Evolutionary conservation across 2,329 filamentous ascomycete genomes (phyloP).

Genomic region (Graphilbum fragrans): DNA sequence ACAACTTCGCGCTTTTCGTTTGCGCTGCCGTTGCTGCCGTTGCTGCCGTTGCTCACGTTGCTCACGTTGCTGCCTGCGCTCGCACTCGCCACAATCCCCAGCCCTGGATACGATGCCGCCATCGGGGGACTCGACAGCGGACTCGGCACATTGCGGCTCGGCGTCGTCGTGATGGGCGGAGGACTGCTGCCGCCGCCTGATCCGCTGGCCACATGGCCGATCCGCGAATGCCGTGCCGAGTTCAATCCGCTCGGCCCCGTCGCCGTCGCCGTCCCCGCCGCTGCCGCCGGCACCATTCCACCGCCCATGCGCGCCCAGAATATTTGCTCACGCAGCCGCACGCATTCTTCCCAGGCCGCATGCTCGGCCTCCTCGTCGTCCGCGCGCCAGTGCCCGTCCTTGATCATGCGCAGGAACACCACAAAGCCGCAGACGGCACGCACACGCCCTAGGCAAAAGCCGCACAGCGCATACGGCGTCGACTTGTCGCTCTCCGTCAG

Average conservation of each 20-base stretch:
- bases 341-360: constrained; percentile 88
- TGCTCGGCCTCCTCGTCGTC: constrained; percentile 76
- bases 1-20: background rate
- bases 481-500: constrained; percentile 78
- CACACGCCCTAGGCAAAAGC: constrained; percentile 73
- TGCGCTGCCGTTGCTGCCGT: background rate
- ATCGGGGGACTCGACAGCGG: background rate
- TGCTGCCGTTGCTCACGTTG: background rate
- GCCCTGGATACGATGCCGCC: background rate
- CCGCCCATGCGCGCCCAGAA: constrained; percentile 93
- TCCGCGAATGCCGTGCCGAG: constrained; percentile 1
- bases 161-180: background rate
- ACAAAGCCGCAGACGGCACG: constrained; percentile 87
- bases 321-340: constrained; percentile 83
- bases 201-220: constrained; percentile 2
- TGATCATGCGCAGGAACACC: constrained; percentile 80
- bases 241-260: background rate
- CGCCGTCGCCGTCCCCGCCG: background rate
- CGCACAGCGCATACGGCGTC: constrained; percentile 80
- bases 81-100: too few relatives aligned
- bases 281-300: constrained; percentile 61
- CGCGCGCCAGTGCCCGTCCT: constrained; percentile 82
- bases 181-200: background rate
- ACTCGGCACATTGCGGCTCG: background rate
- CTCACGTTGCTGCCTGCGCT: too few relatives aligned